phyloP scores from a whole-genome alignment of 805 yeast species.

The Cyberlindnera lachancei region DNA sequence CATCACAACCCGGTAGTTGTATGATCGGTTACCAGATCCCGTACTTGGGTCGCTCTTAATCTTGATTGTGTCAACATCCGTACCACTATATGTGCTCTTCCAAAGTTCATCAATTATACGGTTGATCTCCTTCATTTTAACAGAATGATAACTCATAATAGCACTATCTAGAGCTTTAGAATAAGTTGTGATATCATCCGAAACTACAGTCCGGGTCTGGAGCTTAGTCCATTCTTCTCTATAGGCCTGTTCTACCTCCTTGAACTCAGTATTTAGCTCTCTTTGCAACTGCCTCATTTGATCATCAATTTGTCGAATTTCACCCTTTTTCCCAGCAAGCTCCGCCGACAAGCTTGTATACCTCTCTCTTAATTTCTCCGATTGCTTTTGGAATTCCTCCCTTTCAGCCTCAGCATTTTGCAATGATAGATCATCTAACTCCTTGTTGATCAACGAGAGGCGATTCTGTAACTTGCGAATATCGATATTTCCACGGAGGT shows the following conservation, averaged over 20 bases:
- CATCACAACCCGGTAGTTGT: constrained; percentile 94
- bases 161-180: constrained; percentile 85
- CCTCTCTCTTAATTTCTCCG: constrained; percentile 39
- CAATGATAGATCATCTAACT: constrained; percentile 40
- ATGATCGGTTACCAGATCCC: constrained; percentile 33
- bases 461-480: constrained; percentile 38
- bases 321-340: constrained; percentile 78
- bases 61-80: constrained; percentile 87
- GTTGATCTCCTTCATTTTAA: constrained; percentile 91
- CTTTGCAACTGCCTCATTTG: constrained; percentile 48
- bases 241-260: constrained; percentile 55
- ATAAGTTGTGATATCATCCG: constrained; percentile 75
- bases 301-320: constrained; percentile 71
- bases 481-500: constrained; percentile 58
- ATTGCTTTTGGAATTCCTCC: constrained; percentile 51
- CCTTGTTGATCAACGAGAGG: constrained; percentile 27
- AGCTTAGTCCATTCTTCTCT: constrained; percentile 66
- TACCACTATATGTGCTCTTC: constrained; percentile 90
- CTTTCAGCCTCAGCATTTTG: constrained; percentile 54
- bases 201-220: constrained; percentile 67
- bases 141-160: constrained; percentile 84
- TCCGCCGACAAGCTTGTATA: constrained; percentile 52
- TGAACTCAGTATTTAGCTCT: constrained; percentile 67
- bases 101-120: constrained; percentile 83
- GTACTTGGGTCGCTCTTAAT: constrained; percentile 70